Percentiles rank a stretch among this genome's conserved stretches.
phyloP scores from a whole-genome alignment of 495 filamentous ascomycete species.

The Wilcoxina mikolae region DNA sequence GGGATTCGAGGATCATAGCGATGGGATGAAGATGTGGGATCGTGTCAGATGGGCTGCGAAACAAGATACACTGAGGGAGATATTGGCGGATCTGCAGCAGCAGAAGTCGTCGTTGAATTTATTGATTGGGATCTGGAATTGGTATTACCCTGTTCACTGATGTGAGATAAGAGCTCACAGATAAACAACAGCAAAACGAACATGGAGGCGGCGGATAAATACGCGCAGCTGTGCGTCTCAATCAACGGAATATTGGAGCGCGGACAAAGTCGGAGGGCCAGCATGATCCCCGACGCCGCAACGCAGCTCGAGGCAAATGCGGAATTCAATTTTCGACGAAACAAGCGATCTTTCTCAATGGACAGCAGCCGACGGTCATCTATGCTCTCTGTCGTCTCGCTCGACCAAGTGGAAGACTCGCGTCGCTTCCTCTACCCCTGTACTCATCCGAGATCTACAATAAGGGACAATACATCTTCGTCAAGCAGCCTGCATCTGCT shows the following conservation, averaged over 20 bases:
- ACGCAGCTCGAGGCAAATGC: background rate
- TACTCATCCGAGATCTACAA: background rate
- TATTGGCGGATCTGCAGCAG: background rate
- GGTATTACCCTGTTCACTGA: background rate
- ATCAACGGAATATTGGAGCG: background rate
- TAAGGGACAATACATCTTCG: background rate
- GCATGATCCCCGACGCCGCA: background rate
- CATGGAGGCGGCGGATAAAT: background rate
- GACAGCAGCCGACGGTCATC: background rate
- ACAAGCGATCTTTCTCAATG: no score
- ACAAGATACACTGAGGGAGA: background rate
- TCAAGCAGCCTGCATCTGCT: background rate
- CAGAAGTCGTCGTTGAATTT: background rate
- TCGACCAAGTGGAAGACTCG: background rate
- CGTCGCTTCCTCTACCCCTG: background rate
- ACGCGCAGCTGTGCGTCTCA: background rate
- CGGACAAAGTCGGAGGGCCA: background rate
- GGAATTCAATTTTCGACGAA: background rate
- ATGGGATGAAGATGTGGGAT: background rate
- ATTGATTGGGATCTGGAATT: background rate
- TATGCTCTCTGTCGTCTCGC: background rate
- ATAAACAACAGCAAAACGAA: background rate
- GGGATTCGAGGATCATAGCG: background rate
- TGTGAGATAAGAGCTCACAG: background rate
- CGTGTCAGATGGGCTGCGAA: background rate